These are phyloP conservation scores for Pneumocystis jirovecii DNA, from an alignment of 1,139 yeast genomes.

Conservation along the genomic window DNA sequence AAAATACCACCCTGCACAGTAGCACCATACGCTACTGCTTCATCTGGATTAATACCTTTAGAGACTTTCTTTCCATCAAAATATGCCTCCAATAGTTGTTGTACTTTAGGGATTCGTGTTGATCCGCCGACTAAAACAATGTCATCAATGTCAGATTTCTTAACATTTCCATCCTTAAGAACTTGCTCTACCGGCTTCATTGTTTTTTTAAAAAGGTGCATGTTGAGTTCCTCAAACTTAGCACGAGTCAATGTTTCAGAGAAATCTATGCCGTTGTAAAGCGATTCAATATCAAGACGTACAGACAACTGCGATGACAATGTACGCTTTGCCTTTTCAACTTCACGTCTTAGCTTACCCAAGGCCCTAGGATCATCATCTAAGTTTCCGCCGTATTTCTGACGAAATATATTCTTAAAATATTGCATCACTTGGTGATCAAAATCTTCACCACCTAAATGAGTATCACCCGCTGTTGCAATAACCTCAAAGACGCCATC, in stretches of 20 bases:
- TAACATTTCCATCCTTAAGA: constrained; percentile 71
- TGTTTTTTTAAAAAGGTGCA: constrained; percentile 75
- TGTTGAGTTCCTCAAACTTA: constrained; percentile 83
- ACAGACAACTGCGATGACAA: constrained; percentile 80
- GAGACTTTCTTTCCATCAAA: constrained; percentile 89
- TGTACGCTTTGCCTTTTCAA: constrained; percentile 92
- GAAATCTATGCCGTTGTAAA: constrained; percentile 89
- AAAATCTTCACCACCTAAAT: constrained; percentile 94
- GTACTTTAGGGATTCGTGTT: constrained; percentile 95
- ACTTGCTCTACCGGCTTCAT: constrained; percentile 89
- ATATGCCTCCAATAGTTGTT: constrained; percentile 70
- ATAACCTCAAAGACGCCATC: constrained; percentile 91
- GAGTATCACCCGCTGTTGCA: constrained; percentile 93
- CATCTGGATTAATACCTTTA: constrained; percentile 94
- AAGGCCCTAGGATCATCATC: constrained; percentile 61
- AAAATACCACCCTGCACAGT: constrained; percentile 96
- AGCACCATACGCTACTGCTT: constrained; percentile 95
- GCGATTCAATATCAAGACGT: constrained; percentile 86
- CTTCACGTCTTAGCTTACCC: constrained; percentile 86
- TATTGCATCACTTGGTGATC: constrained; percentile 80
- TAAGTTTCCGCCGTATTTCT: constrained; percentile 71
- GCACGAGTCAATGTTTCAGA: constrained; percentile 88
- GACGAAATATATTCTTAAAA: constrained; percentile 71
- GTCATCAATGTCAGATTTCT: constrained; percentile 73
- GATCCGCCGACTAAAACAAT: constrained; percentile 95